Percentiles rank a stretch among this genome's conserved stretches.
phyloP scores from a whole-genome alignment of 2,329 filamentous ascomycete species.

The Daldinia eschscholtzii region DNA sequence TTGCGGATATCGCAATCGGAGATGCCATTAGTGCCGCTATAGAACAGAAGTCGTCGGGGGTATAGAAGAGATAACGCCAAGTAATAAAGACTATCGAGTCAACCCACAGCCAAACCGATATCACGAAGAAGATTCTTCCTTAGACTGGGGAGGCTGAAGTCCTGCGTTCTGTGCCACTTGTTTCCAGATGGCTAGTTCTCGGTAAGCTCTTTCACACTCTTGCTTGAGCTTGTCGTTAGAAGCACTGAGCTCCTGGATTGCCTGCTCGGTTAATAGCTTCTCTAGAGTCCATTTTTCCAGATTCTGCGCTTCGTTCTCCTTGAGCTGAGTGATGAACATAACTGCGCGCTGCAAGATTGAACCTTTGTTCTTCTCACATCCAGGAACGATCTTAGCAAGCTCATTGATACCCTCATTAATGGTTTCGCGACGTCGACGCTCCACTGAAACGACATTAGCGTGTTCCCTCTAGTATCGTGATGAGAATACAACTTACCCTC shows the following conservation, averaged over 20 bases:
- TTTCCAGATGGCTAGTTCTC: constrained; percentile 85
- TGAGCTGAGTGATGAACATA: constrained; percentile 92
- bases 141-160: constrained; percentile 60
- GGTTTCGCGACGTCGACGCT: constrained; percentile 94
- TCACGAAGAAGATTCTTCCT: constrained; percentile 54
- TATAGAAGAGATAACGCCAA: constrained; percentile 40
- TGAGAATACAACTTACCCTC: constrained; percentile 74
- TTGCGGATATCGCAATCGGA: constrained; percentile 18
- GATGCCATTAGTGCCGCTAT: constrained; percentile 31
- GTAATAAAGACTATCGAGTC: constrained; percentile 37
- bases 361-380: constrained; percentile 99
- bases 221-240: constrained; percentile 89
- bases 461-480: neutral
- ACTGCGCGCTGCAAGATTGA: constrained; percentile 94
- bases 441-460: constrained; percentile 70
- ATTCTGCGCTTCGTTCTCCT: constrained; percentile 93
- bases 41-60: constrained; percentile 36
- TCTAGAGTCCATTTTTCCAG: constrained; percentile 94
- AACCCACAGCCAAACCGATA: constrained; percentile 10
- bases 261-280: constrained; percentile 90
- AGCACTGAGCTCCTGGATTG: constrained; percentile 86
- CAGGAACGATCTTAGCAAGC: constrained; percentile 95
- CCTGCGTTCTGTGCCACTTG: constrained; percentile 73
- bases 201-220: constrained; percentile 82
- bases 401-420: constrained; percentile 99